Evolutionary conservation across 140 eudicot genomes (phyloP), one percentile per base, ranked within the genome.

Genomic region (Anethum foeniculum): DNA sequence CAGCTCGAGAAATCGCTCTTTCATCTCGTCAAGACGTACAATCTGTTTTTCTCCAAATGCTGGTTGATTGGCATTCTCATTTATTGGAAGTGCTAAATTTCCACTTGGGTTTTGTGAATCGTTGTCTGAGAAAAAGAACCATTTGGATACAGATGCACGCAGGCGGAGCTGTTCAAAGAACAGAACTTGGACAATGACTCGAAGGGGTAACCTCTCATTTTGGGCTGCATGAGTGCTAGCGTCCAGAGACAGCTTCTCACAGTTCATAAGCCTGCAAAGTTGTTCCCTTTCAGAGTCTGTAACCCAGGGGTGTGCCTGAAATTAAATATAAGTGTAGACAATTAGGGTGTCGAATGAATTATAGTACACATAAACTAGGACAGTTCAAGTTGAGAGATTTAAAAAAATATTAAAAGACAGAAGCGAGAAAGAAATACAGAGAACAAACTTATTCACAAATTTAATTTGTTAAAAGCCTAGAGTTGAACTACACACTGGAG

Each of bases 191-290:
- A 88, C 88, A 15, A 86, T 77, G 73, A 90, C 87, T 36, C 94
- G 86, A 9, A 90, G 88, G 1, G 94, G 94, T 27, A 90, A 79
- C 83, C 90, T 81, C 89, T 90, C 92, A 47, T 90, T 90, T 71
- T 90, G 94, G 27, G 94, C 92, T 15, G 90, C 94, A 11, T 90
- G 92, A 19, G 89, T 90, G 89, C 89, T 84, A 67, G 94, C 94
- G 85, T 90, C 92, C n/a, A 88, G 75, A 8, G 94, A 88, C 30
- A 90, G 88, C 84, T 90, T 90, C 85, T 88, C 91, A 79, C 89
- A 90, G 81, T 88, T 87, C 87, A 88, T 88, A n/a, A 90, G 86
- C 79, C 91, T 87, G 88, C 92, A 88, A 48, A 90, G 82, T 65
- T 81, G 89, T 65, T 88, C 95, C 67, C 82, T 85, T 65, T 90